Evolutionary conservation across 257 asterid species (phyloP).

Genomic region (Rehmannia glutinosa): DNA sequence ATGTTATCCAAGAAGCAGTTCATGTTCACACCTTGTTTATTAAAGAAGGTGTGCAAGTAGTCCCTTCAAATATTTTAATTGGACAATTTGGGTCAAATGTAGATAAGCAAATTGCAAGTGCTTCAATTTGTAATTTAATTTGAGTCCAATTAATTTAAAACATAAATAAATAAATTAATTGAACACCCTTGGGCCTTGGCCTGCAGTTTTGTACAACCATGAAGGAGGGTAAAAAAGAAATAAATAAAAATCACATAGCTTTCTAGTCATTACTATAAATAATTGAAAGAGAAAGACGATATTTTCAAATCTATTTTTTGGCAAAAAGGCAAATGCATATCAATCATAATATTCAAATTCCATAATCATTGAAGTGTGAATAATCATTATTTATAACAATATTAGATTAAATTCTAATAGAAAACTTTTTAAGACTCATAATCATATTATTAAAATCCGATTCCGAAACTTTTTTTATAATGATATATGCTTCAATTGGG

Average conservation of each 20-base stretch:
- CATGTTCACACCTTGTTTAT: constrained; percentile 20
- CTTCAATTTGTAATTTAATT: constrained; percentile 21
- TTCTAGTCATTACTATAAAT: not conserved
- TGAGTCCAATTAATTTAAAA: constrained; percentile 20
- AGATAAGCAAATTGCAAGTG: constrained; percentile 24
- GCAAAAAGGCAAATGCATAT: too few relatives aligned
- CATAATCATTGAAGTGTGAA: too few relatives aligned
- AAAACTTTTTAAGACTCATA: too few relatives aligned
- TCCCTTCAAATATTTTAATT: constrained; percentile 23
- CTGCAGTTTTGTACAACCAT: constrained; percentile 6
- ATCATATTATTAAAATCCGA: too few relatives aligned
- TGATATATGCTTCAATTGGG: too few relatives aligned
- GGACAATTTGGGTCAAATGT: constrained; percentile 35
- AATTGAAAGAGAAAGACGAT: not conserved
- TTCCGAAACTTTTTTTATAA: not conserved
- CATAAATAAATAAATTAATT: not conserved
- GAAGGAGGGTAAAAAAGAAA: not conserved
- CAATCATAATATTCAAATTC: too few relatives aligned
- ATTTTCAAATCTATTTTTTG: not conserved
- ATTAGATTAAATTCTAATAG: too few relatives aligned
- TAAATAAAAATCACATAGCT: not conserved
- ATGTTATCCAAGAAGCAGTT: constrained; percentile 24
- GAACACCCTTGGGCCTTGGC: not conserved
- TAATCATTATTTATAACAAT: too few relatives aligned
- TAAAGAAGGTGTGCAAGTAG: constrained; percentile 20